These are phyloP conservation scores for Amylostereum chailletii DNA, from an alignment of 1,284 basidiomycete genomes.

Conservation along the genomic window DNA sequence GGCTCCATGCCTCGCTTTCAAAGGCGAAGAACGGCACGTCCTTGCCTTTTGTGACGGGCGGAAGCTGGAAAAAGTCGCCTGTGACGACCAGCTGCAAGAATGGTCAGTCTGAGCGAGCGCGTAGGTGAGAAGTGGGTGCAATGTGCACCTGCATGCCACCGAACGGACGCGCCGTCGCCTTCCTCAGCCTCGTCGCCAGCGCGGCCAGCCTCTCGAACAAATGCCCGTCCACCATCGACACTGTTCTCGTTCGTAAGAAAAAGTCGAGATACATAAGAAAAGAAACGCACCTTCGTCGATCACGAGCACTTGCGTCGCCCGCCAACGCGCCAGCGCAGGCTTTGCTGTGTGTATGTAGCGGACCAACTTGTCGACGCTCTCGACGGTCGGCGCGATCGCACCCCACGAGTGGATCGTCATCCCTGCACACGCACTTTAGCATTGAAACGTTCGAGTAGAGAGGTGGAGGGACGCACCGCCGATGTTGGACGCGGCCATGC, in stretches of 20 bases:
- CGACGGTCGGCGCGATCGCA: conserved; percentile 27
- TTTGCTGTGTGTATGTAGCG: conserved; percentile 28
- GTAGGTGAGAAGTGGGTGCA: not conserved
- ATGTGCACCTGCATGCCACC: conserved; percentile 85
- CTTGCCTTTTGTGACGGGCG: conserved; percentile 68
- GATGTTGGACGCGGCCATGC: conserved; percentile 57
- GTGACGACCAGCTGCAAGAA: conserved; percentile 68
- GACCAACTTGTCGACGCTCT: conserved; percentile 26
- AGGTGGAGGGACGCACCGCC: conserved; percentile 36
- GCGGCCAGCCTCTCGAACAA: conserved; percentile 79
- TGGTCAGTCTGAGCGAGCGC: not conserved
- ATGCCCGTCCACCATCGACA: conserved; percentile 95
- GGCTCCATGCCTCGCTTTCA: conserved; percentile 81
- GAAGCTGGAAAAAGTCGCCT: conserved; percentile 96
- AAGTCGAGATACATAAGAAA: not conserved
- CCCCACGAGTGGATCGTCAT: conserved; percentile 33
- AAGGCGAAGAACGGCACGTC: conserved; percentile 66
- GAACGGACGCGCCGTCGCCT: conserved; percentile 67
- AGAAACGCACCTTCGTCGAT: conserved; percentile 79
- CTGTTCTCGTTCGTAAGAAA: conserved; percentile 30
- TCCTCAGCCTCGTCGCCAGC: conserved; percentile 25
- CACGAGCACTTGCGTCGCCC: conserved; percentile 63
- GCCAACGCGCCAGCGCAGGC: conserved; percentile 28
- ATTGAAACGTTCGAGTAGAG: not conserved
- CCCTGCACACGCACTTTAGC: conserved; percentile 14